phyloP scores from a whole-genome alignment of 805 yeast genomes.

The Kazachstania kunashirensis region DNA sequence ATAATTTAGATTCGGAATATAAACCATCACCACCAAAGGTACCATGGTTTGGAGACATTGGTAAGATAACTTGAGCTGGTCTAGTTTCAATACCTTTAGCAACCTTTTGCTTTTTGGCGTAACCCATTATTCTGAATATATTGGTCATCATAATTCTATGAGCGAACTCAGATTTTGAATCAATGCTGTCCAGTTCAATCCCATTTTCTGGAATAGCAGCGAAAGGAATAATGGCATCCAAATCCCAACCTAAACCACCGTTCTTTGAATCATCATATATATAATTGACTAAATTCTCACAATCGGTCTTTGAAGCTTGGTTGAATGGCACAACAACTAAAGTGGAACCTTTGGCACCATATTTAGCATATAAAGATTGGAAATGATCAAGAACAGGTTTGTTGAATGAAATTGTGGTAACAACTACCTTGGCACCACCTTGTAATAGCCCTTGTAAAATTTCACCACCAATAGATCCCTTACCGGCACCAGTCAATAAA shows the following conservation, averaged over 20 bases:
- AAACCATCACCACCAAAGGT: conserved; percentile 97
- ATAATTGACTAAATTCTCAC: conserved; percentile 71
- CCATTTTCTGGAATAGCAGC: conserved; percentile 99
- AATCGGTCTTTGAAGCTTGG: conserved; percentile 95
- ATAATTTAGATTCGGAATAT: conserved; percentile 94
- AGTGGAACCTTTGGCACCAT: conserved; percentile 86
- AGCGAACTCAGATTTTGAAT: conserved; percentile 93
- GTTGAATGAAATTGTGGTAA: conserved; percentile 92
- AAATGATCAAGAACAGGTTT: conserved; percentile 91
- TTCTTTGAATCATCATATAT: conserved; percentile 75
- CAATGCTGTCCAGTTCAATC: conserved; percentile 84
- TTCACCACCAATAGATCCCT: conserved; percentile 97
- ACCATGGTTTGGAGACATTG: conserved; percentile 98
- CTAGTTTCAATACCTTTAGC: conserved; percentile 76
- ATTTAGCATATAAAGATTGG: conserved; percentile 85
- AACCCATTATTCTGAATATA: conserved; percentile 84
- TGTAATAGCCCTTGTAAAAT: conserved; percentile 85
- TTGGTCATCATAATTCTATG: conserved; percentile 98
- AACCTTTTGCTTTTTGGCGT: conserved; percentile 74
- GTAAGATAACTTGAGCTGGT: conserved; percentile 95
- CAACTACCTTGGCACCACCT: conserved; percentile 97
- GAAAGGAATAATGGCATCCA: conserved; percentile 92
- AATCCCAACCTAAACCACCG: conserved; percentile 96
- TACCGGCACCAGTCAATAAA: conserved; percentile 96
- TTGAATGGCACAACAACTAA: conserved; percentile 96